Percentiles rank a stretch among this genome's conserved stretches.
phyloP scores from a whole-genome alignment of 495 filamentous ascomycete genomes.

The Podospora australis region DNA sequence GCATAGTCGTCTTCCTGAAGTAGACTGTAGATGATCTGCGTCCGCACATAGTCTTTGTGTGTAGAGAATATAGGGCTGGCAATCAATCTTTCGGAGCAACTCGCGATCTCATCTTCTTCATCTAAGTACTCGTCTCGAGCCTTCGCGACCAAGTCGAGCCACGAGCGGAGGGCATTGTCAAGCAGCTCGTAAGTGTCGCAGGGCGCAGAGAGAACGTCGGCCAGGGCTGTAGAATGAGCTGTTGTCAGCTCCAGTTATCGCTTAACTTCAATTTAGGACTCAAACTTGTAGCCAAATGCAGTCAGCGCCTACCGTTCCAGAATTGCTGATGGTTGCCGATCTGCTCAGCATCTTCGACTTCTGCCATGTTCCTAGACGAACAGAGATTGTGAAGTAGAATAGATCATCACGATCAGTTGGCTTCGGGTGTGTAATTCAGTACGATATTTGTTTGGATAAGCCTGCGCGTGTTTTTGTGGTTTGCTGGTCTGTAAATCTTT shows the following conservation, averaged over 20 bases:
- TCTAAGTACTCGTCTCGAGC: conserved; percentile 77
- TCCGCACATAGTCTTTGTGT: conserved; percentile 81
- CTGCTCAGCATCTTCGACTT: conserved; percentile 58
- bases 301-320: conserved; percentile 67
- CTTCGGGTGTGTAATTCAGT: no score
- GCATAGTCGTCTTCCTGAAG: conserved; percentile 81
- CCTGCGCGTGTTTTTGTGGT: no score
- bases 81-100: conserved; percentile 75
- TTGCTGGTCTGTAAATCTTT: no score
- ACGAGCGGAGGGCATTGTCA: conserved; percentile 79
- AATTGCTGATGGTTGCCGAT: conserved; percentile 86
- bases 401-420: conserved; percentile 23
- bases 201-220: conserved; percentile 65
- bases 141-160: conserved; percentile 68
- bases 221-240: conserved; percentile 55
- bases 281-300: background rate
- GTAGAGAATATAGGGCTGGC: conserved; percentile 64
- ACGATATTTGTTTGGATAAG: no score
- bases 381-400: conserved; percentile 8
- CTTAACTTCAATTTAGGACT: no score
- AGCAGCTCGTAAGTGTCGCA: conserved; percentile 72
- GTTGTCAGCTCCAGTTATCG: background rate
- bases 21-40: conserved; percentile 85
- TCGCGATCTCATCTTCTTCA: conserved; percentile 79
- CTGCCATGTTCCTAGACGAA: conserved; percentile 42